Evolutionary conservation across 208 protist genomes (phyloP).

Genomic region (Angomonas deanei): DNA sequence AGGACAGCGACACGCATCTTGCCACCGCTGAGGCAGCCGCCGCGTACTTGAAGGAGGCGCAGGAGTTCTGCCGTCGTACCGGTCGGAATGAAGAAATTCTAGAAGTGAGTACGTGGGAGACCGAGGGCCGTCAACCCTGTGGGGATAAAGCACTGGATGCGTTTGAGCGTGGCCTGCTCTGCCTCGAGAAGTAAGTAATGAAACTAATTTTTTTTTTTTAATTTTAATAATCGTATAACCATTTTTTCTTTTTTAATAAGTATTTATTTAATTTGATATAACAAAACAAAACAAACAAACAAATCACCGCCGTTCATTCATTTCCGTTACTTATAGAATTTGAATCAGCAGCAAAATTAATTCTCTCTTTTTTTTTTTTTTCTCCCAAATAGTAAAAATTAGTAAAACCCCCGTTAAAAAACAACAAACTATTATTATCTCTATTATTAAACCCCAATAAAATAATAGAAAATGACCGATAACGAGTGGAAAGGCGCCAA

Average conservation of each 20-base stretch:
- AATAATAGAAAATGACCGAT: slow-evolving; percentile 34
- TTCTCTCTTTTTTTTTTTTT: slow-evolving; percentile 8
- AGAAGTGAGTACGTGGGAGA: slow-evolving; percentile 38
- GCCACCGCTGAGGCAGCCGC: slow-evolving; percentile 20
- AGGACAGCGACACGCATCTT: slow-evolving; percentile 17
- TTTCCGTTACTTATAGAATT: slow-evolving; percentile 4
- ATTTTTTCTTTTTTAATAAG: not conserved
- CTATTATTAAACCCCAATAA: not conserved
- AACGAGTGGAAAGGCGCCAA: slow-evolving; percentile 83
- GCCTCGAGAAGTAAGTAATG: not conserved
- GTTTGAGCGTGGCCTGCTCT: slow-evolving; percentile 54
- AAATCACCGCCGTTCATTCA: not conserved
- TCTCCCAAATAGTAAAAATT: not conserved
- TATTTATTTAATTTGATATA: not conserved
- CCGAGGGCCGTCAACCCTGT: slow-evolving; percentile 26
- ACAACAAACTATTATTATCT: slow-evolving; percentile 4
- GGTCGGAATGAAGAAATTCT: no score
- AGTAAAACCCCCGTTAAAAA: slow-evolving; percentile 3
- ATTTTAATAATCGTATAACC: not conserved
- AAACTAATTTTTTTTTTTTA: slow-evolving; percentile 9
- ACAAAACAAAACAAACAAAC: not conserved
- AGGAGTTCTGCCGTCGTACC: no score
- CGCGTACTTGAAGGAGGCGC: slow-evolving; percentile 26
- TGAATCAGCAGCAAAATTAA: not conserved
- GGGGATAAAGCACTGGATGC: slow-evolving; percentile 32